A percentile compares a stretch with the other conserved stretches of the same genome.
Evolutionary conservation across 805 yeast genomes (phyloP).

Genomic region (Phaffomyces opuntiae): DNA sequence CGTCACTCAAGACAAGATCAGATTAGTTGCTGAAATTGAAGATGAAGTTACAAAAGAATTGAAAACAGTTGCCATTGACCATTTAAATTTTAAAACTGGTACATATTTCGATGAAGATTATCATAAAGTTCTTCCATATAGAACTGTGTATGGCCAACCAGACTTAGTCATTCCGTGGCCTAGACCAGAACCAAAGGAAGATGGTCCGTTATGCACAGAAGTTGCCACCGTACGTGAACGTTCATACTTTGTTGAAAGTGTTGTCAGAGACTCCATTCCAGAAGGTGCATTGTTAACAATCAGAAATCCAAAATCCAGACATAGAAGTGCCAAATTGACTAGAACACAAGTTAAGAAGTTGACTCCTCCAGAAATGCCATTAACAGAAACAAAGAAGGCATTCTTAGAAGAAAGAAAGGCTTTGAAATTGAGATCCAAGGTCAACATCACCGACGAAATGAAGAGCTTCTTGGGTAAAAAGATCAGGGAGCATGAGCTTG

Average conservation of each 20-base stretch:
- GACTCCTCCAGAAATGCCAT: constrained; percentile 71
- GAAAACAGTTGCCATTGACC: constrained; percentile 73
- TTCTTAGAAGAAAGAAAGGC: constrained; percentile 47
- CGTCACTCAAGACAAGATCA: constrained; percentile 52
- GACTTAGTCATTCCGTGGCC: constrained; percentile 87
- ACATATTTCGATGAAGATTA: constrained; percentile 68
- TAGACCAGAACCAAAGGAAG: constrained; percentile 49
- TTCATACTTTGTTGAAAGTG: constrained; percentile 64
- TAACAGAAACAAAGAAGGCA: constrained; percentile 54
- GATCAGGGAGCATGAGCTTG: constrained; percentile 25
- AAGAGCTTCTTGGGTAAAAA: constrained; percentile 47
- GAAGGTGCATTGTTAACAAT: constrained; percentile 54
- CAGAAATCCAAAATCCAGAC: constrained; percentile 70
- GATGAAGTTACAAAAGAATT: constrained; percentile 54
- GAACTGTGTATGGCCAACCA: constrained; percentile 67
- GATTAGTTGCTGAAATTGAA: constrained; percentile 70
- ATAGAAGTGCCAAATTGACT: constrained; percentile 55
- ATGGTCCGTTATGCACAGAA: constrained; percentile 51
- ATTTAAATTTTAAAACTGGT: constrained; percentile 53
- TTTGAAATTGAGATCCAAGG: constrained; percentile 34
- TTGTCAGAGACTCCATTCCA: constrained; percentile 67
- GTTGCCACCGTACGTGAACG: constrained; percentile 57
- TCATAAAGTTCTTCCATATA: constrained; percentile 65
- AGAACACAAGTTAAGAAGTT: constrained; percentile 56
- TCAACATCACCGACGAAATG: constrained; percentile 42